Percentiles rank a stretch among this genome's conserved stretches.
phyloP scores from a whole-genome alignment of 805 yeast species.

The Teunomyces atbi region DNA sequence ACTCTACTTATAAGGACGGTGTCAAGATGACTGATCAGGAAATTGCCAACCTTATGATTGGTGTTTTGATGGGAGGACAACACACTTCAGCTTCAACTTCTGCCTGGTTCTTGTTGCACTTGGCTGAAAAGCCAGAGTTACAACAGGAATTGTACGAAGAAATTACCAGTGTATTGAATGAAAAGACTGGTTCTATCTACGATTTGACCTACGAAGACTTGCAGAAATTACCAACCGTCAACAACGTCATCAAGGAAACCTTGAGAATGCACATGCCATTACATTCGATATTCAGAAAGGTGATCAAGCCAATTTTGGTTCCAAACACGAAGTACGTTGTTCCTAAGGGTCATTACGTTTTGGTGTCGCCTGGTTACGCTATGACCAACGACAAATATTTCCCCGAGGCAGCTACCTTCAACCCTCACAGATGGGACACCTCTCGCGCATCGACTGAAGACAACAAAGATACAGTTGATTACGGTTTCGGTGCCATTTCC shows the following conservation, averaged over 20 bases:
- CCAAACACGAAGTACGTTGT: constrained; percentile 78
- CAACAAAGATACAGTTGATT: constrained; percentile 59
- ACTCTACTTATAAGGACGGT: constrained; percentile 90
- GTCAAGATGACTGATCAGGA: constrained; percentile 91
- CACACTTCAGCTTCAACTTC: constrained; percentile 97
- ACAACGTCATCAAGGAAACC: constrained; percentile 86
- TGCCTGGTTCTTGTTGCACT: constrained; percentile 89
- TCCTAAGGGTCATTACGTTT: constrained; percentile 84
- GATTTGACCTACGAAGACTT: constrained; percentile 80
- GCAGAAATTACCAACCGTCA: constrained; percentile 76
- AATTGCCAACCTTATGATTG: constrained; percentile 89
- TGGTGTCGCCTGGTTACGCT: constrained; percentile 93
- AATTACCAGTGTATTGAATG: constrained; percentile 58
- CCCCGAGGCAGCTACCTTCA: constrained; percentile 68
- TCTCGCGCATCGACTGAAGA: constrained; percentile 7
- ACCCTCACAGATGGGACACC: constrained; percentile 83
- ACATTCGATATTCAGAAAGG: constrained; percentile 94
- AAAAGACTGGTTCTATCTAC: constrained; percentile 33
- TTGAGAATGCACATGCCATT: constrained; percentile 94
- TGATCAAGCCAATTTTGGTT: constrained; percentile 69
- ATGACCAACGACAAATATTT: constrained; percentile 74
- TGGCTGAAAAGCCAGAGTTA: constrained; percentile 82
- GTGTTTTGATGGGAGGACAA: constrained; percentile 98
- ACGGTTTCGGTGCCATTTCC: constrained; percentile 94
- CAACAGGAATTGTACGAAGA: constrained; percentile 81